Evolutionary conservation across 257 asterid species (phyloP).

Genomic region (Marsdenia floribunda): DNA sequence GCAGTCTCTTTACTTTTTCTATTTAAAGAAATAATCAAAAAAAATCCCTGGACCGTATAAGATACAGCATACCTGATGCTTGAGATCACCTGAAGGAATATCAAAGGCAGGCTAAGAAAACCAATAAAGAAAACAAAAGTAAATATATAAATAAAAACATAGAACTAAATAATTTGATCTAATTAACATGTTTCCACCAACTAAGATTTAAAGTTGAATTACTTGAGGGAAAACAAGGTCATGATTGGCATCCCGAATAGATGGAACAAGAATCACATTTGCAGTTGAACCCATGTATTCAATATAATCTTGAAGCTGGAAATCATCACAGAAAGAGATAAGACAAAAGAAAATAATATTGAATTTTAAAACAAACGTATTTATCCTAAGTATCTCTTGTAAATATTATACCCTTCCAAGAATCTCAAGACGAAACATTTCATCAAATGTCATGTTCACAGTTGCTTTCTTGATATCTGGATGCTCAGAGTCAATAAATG

Average conservation of each 20-base stretch:
- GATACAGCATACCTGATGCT: conserved; percentile 54
- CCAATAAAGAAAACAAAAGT: conserved; percentile 32
- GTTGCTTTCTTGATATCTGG: conserved; percentile 72
- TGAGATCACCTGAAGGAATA: conserved; percentile 43
- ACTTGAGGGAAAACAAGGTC: conserved; percentile 96
- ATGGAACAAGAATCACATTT: conserved; percentile 78
- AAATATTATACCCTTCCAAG: conserved; percentile 62
- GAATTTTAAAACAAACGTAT: not conserved
- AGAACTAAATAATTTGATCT: conserved; percentile 18
- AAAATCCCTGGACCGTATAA: conserved; percentile 6
- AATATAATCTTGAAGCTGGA: conserved; percentile 87
- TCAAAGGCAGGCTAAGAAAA: conserved; percentile 82
- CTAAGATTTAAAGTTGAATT: conserved; percentile 15
- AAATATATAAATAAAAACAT: conserved; percentile 9
- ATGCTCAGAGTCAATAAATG: conserved; percentile 90
- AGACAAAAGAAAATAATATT: conserved; percentile 4
- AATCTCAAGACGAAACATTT: conserved; percentile 63
- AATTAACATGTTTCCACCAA: conserved; percentile 2
- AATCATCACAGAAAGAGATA: conserved; percentile 17
- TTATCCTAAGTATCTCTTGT: not conserved
- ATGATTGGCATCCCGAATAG: conserved; percentile 89
- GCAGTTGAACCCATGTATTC: conserved; percentile 90
- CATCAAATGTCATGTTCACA: conserved; percentile 59
- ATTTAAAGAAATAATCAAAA: not conserved
- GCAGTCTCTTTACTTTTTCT: not conserved